Conservation (phyloP, 2,329 filamentous ascomycete genomes). For the Ophiostoma fasciatum region DNA sequence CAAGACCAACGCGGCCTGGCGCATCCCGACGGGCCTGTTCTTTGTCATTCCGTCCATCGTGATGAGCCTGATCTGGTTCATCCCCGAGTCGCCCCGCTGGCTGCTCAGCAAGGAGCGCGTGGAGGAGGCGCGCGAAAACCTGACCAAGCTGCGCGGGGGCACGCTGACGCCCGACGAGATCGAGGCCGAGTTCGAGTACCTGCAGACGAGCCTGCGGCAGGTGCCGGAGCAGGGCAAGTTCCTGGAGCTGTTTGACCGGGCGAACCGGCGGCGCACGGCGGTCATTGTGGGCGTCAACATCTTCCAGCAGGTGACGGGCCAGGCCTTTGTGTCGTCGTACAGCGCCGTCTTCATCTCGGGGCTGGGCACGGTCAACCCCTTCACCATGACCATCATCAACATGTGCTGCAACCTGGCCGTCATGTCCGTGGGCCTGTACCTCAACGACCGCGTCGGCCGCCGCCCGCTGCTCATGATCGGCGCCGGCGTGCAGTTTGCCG, state of each 20-base stretch:
- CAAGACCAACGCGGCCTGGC: too few species aligned
- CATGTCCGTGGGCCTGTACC: background rate
- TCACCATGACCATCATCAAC: background rate
- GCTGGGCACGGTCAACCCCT: slow-evolving; percentile 9
- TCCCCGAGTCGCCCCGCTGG: too few species aligned
- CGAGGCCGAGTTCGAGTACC: slow-evolving; percentile 14
- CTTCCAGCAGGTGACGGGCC: slow-evolving; percentile 20
- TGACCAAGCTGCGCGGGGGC: too few species aligned
- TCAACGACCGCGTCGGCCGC: background rate
- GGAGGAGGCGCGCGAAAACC: too few species aligned
- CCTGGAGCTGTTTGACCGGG: slow-evolving; percentile 13
- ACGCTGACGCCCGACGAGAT: too few species aligned
- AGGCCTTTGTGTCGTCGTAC: slow-evolving; percentile 18
- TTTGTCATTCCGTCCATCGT: too few species aligned
- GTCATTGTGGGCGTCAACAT: slow-evolving; percentile 18
- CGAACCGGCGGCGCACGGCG: slow-evolving; percentile 12
- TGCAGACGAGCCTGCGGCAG: slow-evolving; percentile 6
- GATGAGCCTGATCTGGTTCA: too few species aligned
- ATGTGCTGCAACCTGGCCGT: background rate
- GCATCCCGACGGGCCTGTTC: too few species aligned
- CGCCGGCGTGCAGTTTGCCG: too few species aligned
- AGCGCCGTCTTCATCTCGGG: too few species aligned
- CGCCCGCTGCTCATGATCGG: slow-evolving; percentile 10
- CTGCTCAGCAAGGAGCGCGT: too few species aligned
- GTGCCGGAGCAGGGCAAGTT: slow-evolving; percentile 13